Evolutionary conservation across 768 basidiomycete genomes (phyloP).

Genomic region (Tulasnella sp.): DNA sequence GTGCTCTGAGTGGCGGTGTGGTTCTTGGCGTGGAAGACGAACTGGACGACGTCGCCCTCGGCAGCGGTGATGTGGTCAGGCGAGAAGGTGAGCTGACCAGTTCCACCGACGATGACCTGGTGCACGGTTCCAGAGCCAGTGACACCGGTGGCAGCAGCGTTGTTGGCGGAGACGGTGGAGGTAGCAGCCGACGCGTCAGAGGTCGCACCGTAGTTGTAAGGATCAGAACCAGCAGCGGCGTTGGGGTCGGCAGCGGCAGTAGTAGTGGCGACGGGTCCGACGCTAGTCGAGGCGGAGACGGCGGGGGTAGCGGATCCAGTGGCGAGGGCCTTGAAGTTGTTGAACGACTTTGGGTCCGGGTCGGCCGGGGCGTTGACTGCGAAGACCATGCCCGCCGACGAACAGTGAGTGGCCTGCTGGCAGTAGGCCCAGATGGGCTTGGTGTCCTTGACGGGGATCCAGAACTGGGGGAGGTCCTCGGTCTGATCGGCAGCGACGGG

Average conservation of each 20-base stretch:
- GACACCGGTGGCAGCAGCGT: conserved; percentile 5
- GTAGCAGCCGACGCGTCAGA: not conserved
- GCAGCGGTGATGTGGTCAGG: conserved; percentile 12
- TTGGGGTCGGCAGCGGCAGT: not conserved
- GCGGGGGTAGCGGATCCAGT: not conserved
- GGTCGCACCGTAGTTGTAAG: conserved; percentile 3
- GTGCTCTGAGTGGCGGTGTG: conserved; percentile 27
- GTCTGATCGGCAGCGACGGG: conserved; percentile 33
- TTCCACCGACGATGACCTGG: conserved; percentile 15
- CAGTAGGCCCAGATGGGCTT: conserved; percentile 40
- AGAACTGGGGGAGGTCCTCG: conserved; percentile 3
- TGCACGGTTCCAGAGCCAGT: conserved; percentile 8
- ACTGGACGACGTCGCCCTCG: conserved; percentile 14
- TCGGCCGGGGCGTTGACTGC: conserved; percentile 15
- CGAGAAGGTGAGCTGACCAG: not conserved
- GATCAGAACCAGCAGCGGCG: not conserved
- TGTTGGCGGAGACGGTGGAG: not conserved
- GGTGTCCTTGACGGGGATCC: conserved; percentile 43
- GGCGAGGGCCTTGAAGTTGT: conserved; percentile 9
- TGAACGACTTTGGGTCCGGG: conserved; percentile 12
- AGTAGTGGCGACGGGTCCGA: not conserved
- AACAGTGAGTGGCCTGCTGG: conserved; percentile 18
- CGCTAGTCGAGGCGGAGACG: not conserved
- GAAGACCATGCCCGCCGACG: conserved; percentile 17
- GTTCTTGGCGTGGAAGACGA: conserved; percentile 13